phyloP scores from a whole-genome alignment of 2,329 filamentous ascomycete genomes.

The Colletotrichum euphorbiae region DNA sequence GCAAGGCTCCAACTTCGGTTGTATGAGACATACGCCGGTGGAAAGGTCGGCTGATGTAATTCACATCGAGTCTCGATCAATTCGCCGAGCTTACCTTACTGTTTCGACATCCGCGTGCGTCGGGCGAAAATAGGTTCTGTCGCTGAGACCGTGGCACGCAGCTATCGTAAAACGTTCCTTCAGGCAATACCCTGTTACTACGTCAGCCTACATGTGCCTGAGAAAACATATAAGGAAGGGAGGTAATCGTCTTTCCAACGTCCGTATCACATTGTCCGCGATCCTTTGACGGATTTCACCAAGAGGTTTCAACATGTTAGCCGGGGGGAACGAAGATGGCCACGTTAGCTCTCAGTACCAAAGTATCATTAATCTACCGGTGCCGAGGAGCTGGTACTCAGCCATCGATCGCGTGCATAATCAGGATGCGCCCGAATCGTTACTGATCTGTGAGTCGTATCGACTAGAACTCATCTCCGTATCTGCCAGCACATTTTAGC shows the following conservation, averaged over 20 bases:
- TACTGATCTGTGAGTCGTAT: not conserved
- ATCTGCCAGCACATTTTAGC: too few species aligned
- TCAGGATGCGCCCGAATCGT: not conserved
- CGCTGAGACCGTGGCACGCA: not conserved
- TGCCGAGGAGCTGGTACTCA: not conserved
- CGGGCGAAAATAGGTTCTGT: not conserved
- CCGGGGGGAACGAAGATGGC: not conserved
- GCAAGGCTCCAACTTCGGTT: slow-evolving; percentile 1
- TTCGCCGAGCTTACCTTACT: slow-evolving; percentile 1
- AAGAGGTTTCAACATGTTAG: not conserved
- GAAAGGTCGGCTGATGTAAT: not conserved
- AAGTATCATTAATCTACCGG: not conserved
- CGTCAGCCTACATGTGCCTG: not conserved
- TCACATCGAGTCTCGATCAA: not conserved
- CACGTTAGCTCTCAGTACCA: not conserved
- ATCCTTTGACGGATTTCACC: not conserved
- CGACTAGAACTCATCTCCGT: too few species aligned
- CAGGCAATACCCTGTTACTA: not conserved
- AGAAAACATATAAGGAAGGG: not conserved
- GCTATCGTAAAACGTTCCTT: not conserved
- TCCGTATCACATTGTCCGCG: not conserved
- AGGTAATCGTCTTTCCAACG: not conserved
- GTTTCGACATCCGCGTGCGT: not conserved
- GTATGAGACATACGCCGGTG: slow-evolving; percentile 5
- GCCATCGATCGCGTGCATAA: not conserved